Base-by-base conservation (phyloP, 768 basidiomycete genomes). In the Wakefieldia striispora region DNA sequence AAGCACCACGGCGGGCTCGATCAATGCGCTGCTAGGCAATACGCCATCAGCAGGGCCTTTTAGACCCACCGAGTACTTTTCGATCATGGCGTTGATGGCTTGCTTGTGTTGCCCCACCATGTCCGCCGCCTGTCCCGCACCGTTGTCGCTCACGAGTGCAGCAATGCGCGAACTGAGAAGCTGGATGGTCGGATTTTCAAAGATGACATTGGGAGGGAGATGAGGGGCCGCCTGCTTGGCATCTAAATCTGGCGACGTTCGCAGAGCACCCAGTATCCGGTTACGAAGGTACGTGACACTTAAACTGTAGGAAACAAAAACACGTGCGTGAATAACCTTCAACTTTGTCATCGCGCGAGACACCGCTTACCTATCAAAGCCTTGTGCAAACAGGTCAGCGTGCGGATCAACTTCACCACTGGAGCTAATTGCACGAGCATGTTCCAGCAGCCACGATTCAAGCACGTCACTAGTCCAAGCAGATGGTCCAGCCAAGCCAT, bases 101-200 rank as follows among this genome's bases (percentile, higher is more conserved):
- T 31, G 24, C n/a, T 47, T 48, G 20, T 40, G 41, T 14, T 50
- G 34, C 19, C 48, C 52, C 13, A n/a, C 9, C 13, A 50, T 17
- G 8, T 49, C 43, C 16, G 21, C 21, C 9, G 19, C 44, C 14
- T 41, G 17, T 38, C 29, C 33, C 14, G 34, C 6, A 8, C 31
- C 47, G 11, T 21, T 21, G 2, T 41, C 24, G 4, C 24, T 27
- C 6, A 46, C 40, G 43, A 60, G 37, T 49, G 47, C 19, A 50
- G 56, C 23, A 42, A 58, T 37, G 1, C 46, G 40, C 3, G 13
- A 12, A 16, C 49, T 13, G 12, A 57, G 49, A 6, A 35, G 40
- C 11, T 49, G 29, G 14, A 75, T 67, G 2, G 72, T 72, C 10
- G 76, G 76, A 10, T 76, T 59, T 27, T 63, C 58, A 31, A 66